Evolutionary conservation across 116 monocot genomes (phyloP), one percentile per base, ranked within the genome.

Genomic region (Phalaenopsis hybrid): DNA sequence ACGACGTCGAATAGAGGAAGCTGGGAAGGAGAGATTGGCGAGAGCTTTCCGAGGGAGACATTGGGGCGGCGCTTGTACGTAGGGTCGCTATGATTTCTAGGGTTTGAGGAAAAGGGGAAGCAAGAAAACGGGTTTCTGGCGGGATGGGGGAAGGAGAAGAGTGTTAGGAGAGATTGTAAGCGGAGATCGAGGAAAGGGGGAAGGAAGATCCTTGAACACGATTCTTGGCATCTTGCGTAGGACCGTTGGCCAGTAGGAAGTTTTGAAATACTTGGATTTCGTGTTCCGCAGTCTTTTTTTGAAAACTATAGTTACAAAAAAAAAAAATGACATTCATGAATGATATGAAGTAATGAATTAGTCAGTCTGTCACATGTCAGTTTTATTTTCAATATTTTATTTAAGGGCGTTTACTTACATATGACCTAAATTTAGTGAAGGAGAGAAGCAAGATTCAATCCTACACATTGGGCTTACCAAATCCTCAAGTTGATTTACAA

Each of bases 1-100:
- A 61, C 0, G 88, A 78, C 17, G 87, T 58, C 2, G 87, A 81
- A 82, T 91, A 91, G 79, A 91, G 89, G 84, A 88, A 91, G 80
- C 83, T 78, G 8, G 93, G 88, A 76, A 93, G 75, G 72, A 91
- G 82, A n/a, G 89, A 73, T 7, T 44, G 80, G 46, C 85, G 89
- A 37, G 77, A 76, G 43, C 37, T 65, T 6, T 81, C 83, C 44
- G 82, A 82, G 18, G 79, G 18, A 51, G 67, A 70, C 58, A 76
- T 72, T 28, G 28, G 37, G 37, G 37, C 3, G 51, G 20, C 44
- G 17, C 74, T 44, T 74, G 74, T 17, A 6, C 34, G 37, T 15
- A 13, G 41, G 73, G 17, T 28, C 28, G 28, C 28, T 28, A 28
- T 28, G 28, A 28, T 28, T 28, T 28, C 28, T 28, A 28, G 28